Evolutionary conservation across 441 rosid species (phyloP).

Genomic region (Oxalis stricta): DNA sequence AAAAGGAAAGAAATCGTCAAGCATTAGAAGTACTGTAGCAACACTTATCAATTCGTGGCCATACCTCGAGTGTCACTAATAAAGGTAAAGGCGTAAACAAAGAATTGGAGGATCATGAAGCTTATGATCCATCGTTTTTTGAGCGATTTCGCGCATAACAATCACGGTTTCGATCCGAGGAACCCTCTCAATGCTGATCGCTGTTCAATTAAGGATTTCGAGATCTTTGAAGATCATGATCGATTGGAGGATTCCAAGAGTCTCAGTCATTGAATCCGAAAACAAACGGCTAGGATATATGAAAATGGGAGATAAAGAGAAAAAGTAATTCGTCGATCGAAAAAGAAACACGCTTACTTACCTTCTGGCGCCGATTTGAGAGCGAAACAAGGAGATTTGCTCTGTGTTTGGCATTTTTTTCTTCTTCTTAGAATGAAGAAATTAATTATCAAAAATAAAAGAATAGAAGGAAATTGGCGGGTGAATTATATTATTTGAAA

Average conservation of each 20-base stretch:
- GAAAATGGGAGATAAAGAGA: not conserved
- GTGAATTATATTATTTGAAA: not conserved
- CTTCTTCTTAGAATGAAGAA: too few species aligned
- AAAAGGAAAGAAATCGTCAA: not conserved
- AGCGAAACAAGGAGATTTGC: slow-evolving; percentile 27
- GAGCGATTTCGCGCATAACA: slow-evolving; percentile 24
- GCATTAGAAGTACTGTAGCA: not conserved
- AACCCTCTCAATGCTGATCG: slow-evolving; percentile 30
- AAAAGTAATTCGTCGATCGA: slow-evolving; percentile 1
- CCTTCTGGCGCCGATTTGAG: slow-evolving; percentile 34
- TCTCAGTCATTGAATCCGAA: slow-evolving; percentile 42
- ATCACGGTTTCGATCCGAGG: slow-evolving; percentile 34
- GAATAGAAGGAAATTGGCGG: slow-evolving; percentile 13
- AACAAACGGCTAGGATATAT: not conserved
- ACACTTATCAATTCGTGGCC: too few species aligned
- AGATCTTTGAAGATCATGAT: slow-evolving; percentile 37
- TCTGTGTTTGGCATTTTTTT: slow-evolving; percentile 14
- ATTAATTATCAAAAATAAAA: too few species aligned
- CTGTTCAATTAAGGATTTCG: slow-evolving; percentile 23
- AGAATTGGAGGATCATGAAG: slow-evolving; percentile 57
- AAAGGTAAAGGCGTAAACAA: slow-evolving; percentile 56
- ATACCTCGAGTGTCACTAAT: slow-evolving; percentile 57
- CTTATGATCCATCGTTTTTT: slow-evolving; percentile 30
- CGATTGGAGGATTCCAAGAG: slow-evolving; percentile 44
- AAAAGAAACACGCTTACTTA: slow-evolving; percentile 9